Evolutionary conservation across 2,329 filamentous ascomycete genomes (phyloP), one percentile per base, ranked within the genome.

Genomic region (Elsinoe necatrix): DNA sequence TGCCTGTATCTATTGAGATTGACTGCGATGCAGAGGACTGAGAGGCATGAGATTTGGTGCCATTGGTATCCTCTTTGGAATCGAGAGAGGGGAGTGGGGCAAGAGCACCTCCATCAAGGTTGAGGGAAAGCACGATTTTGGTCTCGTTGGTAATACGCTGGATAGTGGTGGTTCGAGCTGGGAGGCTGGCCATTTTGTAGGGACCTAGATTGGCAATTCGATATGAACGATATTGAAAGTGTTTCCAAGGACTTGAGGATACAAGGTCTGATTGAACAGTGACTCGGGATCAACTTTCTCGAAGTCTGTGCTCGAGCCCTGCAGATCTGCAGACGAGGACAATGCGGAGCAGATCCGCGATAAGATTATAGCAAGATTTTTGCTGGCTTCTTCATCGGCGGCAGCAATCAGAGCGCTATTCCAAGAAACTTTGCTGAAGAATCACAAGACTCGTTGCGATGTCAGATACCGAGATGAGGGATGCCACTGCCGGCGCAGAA

Each of bases 61-160:
- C 69, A 47, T 69, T 68, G 23, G 57, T 60, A 23, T 62, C 56
- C 61, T 65, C 62, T 7, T 66, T 51, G 59, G 43, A 31, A 31
- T 58, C 18, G 29, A 54, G 57, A 25, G 52, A 58, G 39, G 61
- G 50, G 48, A 64, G 57, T 12, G 61, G 57, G 23, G 71, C 63
- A 31, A 83, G 72, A 41, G 77, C 78, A 66, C 92, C 93, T 69
- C 93, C 93, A 73, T 98, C 93, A 60, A 98, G 81, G 74, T 93
- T 95, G 65, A 98, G 80, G 37, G 89, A 88, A 61, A 97, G 80
- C 69, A 93, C 85, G 72, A 98, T 95, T 71, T 95, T 95, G 69
- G 93, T 98, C 77, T 98, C 93, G 76, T 97, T 97, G 67, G 93
- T 98, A 73, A 92, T 86, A 70, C 93, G 89, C 62, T 86, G 84